Conservation (phyloP, 345 rosid species). For the Tarenaya hassleriana region DNA sequence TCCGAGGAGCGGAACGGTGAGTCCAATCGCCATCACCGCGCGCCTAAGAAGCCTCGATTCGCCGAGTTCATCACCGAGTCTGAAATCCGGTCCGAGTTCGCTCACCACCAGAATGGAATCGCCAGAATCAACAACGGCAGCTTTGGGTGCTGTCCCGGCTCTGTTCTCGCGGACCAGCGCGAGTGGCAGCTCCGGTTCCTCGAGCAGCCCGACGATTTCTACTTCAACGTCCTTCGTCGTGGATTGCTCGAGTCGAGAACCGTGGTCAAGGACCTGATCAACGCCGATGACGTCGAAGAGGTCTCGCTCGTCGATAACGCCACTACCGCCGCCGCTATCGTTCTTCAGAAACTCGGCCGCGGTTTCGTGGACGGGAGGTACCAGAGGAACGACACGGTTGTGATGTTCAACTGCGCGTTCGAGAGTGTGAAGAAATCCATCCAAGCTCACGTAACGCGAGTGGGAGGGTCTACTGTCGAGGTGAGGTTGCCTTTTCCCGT, state of each 20-base stretch:
- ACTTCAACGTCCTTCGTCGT: constrained; percentile 53
- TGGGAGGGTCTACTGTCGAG: constrained; percentile 59
- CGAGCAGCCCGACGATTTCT: constrained; percentile 69
- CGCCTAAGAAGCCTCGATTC: constrained; percentile 42
- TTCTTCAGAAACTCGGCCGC: constrained; percentile 62
- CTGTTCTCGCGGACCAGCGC: constrained; percentile 49
- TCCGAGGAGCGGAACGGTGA: constrained; percentile 44
- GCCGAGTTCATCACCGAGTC: constrained; percentile 28
- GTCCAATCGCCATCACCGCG: constrained; percentile 22
- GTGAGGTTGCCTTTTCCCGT: constrained; percentile 65
- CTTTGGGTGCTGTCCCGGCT: constrained; percentile 71
- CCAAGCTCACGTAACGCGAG: constrained; percentile 66
- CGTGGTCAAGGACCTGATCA: constrained; percentile 46
- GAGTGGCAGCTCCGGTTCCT: constrained; percentile 62
- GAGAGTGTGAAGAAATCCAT: constrained; percentile 57
- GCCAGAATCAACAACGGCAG: constrained; percentile 79
- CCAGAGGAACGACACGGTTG: constrained; percentile 38
- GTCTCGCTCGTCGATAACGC: constrained; percentile 77
- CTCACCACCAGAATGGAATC: constrained; percentile 56
- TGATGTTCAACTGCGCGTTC: constrained; percentile 61
- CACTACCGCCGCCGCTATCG: constrained; percentile 76
- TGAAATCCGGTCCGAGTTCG: constrained; percentile 55
- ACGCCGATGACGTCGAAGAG: constrained; percentile 63
- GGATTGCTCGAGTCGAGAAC: constrained; percentile 54
- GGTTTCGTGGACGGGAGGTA: constrained; percentile 52